Base-by-base conservation (phyloP, 768 basidiomycete genomes). In the Suillus spraguei region DNA sequence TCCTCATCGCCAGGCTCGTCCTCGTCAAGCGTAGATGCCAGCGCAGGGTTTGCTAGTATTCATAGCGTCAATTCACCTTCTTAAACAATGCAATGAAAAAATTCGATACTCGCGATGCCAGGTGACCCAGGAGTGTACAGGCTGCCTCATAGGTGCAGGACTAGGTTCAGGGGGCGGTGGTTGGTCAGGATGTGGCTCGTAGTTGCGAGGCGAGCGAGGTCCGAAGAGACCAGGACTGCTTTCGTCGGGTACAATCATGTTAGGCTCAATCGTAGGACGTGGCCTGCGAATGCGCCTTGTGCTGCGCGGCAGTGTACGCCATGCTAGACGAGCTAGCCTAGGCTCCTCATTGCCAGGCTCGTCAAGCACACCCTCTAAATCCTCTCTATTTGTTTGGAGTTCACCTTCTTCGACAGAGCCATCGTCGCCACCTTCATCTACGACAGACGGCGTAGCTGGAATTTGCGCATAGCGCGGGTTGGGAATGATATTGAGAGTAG, bases 221-320 rank as follows among this genome's bases (percentile, higher is more conserved):
- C 92, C 92, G 70, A 94, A 94, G 64, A 94, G 75, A 36, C 91
- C 91, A 49, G 86, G 87, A 62, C 83, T 87, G 46, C 77, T 76
- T 55, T 77, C 78, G 13, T 82, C 83, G 33, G 89, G 88, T 28
- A 89, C 85, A 41, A 87, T 77, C 13, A 90, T 75, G 20, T 83
- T 85, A 22, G 89, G 81, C 62, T 85, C 83, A 59, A 82, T 74
- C 4, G 85, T 82, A n/a, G 59, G 69, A 35, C 75, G 74, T 35
- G 55, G 17, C 71, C 83, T 85, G 72, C 83, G 87, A 68, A 74
- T 72, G 61, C 77, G 81, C 42, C 82, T 77, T 13, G 68, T 68
- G 11, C 62, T 20, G 38, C 79, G 79, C 16, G 70, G 71, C 20
- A 87, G 79, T 7, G 79, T 81, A 41, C 88, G 83, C 89, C 90